Evolutionary conservation across 129 eudicot species (phyloP).

Genomic region (Lonicera japonica): DNA sequence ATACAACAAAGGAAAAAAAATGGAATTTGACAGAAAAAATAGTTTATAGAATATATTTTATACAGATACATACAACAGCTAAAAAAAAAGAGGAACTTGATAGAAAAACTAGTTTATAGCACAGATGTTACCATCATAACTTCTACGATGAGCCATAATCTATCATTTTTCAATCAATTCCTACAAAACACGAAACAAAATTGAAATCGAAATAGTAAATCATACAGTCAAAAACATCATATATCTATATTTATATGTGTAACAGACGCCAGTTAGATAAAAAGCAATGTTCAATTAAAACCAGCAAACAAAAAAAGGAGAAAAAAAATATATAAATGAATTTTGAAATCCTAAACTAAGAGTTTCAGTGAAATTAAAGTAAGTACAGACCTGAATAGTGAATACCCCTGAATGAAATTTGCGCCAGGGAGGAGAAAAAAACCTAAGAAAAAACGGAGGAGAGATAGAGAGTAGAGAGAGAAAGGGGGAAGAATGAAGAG

Average conservation of each 20-base stretch:
- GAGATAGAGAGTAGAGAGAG: conserved; percentile 7
- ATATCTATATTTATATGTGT: not conserved
- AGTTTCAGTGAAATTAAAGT: not conserved
- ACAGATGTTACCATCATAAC: not conserved
- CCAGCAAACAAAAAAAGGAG: too few relatives aligned
- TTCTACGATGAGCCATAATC: not conserved
- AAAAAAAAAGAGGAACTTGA: too few relatives aligned
- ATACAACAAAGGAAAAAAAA: not conserved
- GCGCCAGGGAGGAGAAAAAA: not conserved
- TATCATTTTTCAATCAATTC: not conserved
- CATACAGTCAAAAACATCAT: not conserved
- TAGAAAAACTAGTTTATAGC: not conserved
- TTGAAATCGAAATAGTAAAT: not conserved
- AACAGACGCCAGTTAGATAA: not conserved
- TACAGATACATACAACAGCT: not conserved
- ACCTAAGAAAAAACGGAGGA: not conserved
- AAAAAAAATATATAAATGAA: not conserved
- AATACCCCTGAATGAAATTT: not conserved
- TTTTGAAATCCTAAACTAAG: not conserved
- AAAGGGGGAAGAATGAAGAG: conserved; percentile 11
- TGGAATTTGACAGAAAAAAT: not conserved
- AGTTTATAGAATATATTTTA: too few relatives aligned
- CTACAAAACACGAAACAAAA: not conserved
- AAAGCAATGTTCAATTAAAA: not conserved
- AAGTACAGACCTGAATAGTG: conserved; percentile 11